Evolutionary conservation across 768 basidiomycete genomes (phyloP), one percentile per base, ranked within the genome.

Genomic region (Lepiota brunneoincarnata): DNA sequence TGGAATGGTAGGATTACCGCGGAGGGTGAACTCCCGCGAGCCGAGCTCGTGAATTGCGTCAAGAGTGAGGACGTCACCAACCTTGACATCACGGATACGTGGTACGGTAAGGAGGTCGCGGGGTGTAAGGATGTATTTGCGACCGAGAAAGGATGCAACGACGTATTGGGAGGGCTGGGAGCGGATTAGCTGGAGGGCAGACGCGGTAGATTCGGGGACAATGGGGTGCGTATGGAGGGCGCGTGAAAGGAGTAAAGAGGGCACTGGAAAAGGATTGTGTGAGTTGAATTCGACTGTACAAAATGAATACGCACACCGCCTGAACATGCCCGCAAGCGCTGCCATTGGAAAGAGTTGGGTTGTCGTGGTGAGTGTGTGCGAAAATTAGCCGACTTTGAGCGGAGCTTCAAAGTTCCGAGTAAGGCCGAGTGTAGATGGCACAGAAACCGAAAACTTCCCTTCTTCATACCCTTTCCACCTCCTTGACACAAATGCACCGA

Each of bases 91-190:
- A 63, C 88, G 89, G 45, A 99, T 82, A 50, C 86, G 88, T 4
- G 96, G 95, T 2, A 99, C 85, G 53, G 97, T 98, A 65, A 99
- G 85, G 61, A 95, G 70, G 74, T 99, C 97, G 66, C 86, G 83
- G 12, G 93, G 88, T 7, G 96, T 82, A 20, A 99, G 78, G 60
- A 98, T 83, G 72, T 97, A 93, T 69, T 89, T 89, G 65, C 82
- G 81, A 62, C 93, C 89, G 53, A 88, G 89, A 49, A 99, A 80
- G 18, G 88, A 83, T 56, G 94, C 94, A 65, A 95, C 79, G 68
- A 96, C 79, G 74, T 98, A 99, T 72, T 92, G 88, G 0, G 89
- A 87, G 4, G 96, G 92, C 61, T 98, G 94, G 0, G 93, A 89
- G 65, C 87, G 86, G 56, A 98, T 88, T 67, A 93, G 80, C 39